Evolutionary conservation across 164 flowering plant species (phyloP).

Genomic region (Dillenia turbinata): DNA sequence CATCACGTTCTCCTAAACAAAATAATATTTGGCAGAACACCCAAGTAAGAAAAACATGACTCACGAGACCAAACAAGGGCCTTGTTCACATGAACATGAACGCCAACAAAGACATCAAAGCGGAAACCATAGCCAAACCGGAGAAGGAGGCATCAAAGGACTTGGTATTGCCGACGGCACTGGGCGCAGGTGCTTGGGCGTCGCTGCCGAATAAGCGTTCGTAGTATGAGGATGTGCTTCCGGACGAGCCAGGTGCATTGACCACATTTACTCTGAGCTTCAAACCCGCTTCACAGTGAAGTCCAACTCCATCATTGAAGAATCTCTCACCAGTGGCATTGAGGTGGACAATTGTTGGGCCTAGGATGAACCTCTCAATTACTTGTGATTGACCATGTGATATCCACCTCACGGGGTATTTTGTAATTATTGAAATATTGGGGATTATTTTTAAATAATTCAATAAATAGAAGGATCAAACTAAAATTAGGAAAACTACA

Average conservation of each 20-base stretch:
- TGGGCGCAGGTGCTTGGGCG: neutral
- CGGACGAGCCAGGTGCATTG: constrained; percentile 22
- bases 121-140: constrained; percentile 7
- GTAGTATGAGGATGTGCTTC: neutral
- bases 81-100: constrained; percentile 12
- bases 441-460: no score
- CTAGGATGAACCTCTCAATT: constrained; percentile 12
- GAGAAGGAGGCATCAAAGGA: no score
- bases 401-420: no score
- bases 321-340: constrained; percentile 25
- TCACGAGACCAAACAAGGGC: neutral
- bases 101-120: constrained; percentile 7
- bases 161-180: constrained; percentile 3
- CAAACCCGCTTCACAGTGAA: constrained; percentile 45
- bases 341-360: constrained; percentile 24
- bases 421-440: no score
- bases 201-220: neutral
- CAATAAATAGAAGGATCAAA: no score
- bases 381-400: constrained; percentile 6
- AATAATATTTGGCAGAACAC: no score
- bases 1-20: no score
- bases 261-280: constrained; percentile 36
- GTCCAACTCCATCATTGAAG: constrained; percentile 37
- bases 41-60: no score
- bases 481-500: no score